Evolutionary conservation across 1,139 yeast genomes (phyloP), one percentile per base, ranked within the genome.

Genomic region (Diutina pseudorugosa): DNA sequence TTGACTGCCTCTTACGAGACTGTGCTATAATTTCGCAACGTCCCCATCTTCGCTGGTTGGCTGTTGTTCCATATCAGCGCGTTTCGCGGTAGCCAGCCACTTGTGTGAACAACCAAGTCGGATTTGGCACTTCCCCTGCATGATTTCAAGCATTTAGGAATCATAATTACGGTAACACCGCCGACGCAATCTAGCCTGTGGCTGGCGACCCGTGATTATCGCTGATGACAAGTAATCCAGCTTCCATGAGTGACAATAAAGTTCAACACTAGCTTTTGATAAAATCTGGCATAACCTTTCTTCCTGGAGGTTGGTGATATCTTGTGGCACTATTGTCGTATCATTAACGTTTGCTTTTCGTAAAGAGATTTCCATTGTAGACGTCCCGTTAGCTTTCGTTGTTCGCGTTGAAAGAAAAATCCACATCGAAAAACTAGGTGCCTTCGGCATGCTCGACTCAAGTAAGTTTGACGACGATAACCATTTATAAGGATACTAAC

Each of bases 401-500:
- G 36, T 14, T 30, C 36, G 36, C 36, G 36, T 11, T 30, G 5
- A 14, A 9, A 11, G 11, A 30, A 30, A 30, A 30, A 11, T 30
- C 25, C 25, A 14, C 36, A 30, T 30, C 36, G 36, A 30, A 30
- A 30, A 30, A 11, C n/a, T 30, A 4, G 36, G 36, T 30, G 18
- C 21, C 9, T 11, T 19, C 40, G 11, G 20, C 23, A 45, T 45
- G 49, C 40, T 45, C 11, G 70, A 66, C 54, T 63, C 65, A 47
- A 62, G 70, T 66, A 65, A 51, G 70, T 66, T 12, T 5, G 9
- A 5, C 5, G 8, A n/a, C n/a, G 3, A 6, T 7, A n/a, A 40
- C 19, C 19, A 3, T n/a, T 16, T 11, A 23, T 16, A 19, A 12
- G 18, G 16, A 16, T 25, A 25, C 59, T 33, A 45, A 47, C 49